Evolutionary conservation across 768 basidiomycete genomes (phyloP).

Genomic region (Tephrocybe sp.): DNA sequence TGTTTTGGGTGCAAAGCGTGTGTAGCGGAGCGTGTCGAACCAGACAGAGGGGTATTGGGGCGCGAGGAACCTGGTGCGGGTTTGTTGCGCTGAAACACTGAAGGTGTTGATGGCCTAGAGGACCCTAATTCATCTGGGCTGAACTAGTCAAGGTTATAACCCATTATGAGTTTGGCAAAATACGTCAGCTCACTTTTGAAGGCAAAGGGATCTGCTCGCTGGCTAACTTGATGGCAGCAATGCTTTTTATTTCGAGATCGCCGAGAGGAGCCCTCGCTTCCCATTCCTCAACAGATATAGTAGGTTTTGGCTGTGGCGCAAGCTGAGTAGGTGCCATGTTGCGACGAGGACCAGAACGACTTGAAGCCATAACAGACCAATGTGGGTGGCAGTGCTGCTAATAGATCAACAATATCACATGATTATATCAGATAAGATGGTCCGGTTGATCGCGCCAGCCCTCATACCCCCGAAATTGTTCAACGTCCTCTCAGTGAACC

Average conservation of each 20-base stretch:
- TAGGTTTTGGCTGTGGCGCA: slow-evolving; percentile 33
- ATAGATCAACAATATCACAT: background rate
- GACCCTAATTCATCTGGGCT: slow-evolving; percentile 26
- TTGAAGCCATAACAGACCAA: slow-evolving; percentile 12
- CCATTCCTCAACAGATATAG: slow-evolving; percentile 87
- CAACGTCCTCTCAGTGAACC: too few relatives aligned
- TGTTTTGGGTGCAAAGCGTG: slow-evolving; percentile 73
- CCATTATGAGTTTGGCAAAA: background rate
- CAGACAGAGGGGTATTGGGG: slow-evolving; percentile 39
- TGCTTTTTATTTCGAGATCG: slow-evolving; percentile 66
- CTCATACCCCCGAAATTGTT: too few relatives aligned
- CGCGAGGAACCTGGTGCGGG: slow-evolving; percentile 32
- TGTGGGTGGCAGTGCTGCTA: slow-evolving; percentile 5
- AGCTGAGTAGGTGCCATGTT: slow-evolving; percentile 10
- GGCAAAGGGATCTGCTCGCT: slow-evolving; percentile 66
- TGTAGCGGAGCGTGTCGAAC: slow-evolving; percentile 15
- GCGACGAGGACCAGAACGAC: slow-evolving; percentile 12
- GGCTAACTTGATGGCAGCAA: slow-evolving; percentile 60
- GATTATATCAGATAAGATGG: slow-evolving; percentile 4
- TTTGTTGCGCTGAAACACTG: slow-evolving; percentile 31
- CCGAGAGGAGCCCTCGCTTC: slow-evolving; percentile 77
- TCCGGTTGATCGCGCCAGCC: background rate
- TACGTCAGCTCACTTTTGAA: slow-evolving; percentile 58
- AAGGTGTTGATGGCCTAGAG: slow-evolving; percentile 41
- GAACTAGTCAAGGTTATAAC: slow-evolving; percentile 26